Evolutionary conservation across 768 basidiomycete species (phyloP).

Genomic region (Cystofilobasidium capitatum): DNA sequence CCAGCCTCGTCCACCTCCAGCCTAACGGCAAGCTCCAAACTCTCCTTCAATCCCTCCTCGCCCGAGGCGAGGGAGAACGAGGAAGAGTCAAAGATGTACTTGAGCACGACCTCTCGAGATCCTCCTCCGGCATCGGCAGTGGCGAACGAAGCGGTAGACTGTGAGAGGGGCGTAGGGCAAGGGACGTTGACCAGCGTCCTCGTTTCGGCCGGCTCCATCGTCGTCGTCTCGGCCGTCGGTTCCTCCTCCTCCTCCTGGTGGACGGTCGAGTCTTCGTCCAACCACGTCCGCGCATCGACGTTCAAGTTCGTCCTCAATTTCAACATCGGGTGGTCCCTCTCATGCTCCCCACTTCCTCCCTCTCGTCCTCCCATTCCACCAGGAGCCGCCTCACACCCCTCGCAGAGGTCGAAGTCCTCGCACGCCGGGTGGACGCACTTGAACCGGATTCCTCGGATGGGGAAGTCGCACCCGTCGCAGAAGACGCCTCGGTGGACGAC

Average conservation of each 20-base stretch:
- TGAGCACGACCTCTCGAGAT: not conserved
- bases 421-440: slow-evolving; percentile 78
- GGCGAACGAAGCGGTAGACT: not conserved
- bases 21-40: not conserved
- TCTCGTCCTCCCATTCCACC: too few relatives aligned
- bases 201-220: not conserved
- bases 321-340: slow-evolving; percentile 5
- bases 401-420: slow-evolving; percentile 61
- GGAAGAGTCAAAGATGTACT: not conserved
- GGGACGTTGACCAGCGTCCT: not conserved
- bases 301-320: slow-evolving; percentile 5
- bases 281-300: not conserved
- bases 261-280: not conserved
- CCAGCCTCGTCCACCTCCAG: not conserved
- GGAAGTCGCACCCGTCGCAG: slow-evolving; percentile 28
- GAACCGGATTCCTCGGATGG: slow-evolving; percentile 58
- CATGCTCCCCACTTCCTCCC: slow-evolving; percentile 7
- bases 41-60: too few relatives aligned
- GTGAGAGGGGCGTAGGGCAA: not conserved
- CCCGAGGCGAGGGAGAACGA: not conserved
- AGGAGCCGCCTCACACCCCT: slow-evolving; percentile 18
- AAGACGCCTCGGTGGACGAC: not conserved
- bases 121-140: not conserved
- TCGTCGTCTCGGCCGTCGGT: not conserved
- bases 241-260: too few relatives aligned